Evolutionary conservation across 2,329 filamentous ascomycete genomes (phyloP).

Genomic region (Nigrospora sphaerica): DNA sequence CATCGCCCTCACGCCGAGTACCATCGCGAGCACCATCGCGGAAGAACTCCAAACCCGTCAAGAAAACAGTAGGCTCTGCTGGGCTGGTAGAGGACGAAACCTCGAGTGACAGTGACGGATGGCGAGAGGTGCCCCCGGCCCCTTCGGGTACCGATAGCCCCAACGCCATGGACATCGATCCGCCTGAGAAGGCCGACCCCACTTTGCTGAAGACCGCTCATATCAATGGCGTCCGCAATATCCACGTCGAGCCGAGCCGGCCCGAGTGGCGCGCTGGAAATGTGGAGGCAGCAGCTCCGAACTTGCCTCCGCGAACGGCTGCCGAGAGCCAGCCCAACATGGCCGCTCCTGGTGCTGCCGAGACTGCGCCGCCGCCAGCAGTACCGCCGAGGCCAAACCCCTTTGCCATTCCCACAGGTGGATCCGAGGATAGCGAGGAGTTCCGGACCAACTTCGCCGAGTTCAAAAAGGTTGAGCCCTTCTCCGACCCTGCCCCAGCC

Average conservation of each 20-base stretch:
- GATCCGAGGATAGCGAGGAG: slow-evolving; percentile 50
- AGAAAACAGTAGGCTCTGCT: slow-evolving; percentile 37
- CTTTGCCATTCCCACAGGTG: slow-evolving; percentile 29
- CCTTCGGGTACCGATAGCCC: slow-evolving; percentile 33
- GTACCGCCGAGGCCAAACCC: slow-evolving; percentile 7
- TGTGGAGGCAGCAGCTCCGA: slow-evolving; percentile 19
- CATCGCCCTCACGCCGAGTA: slow-evolving; percentile 33
- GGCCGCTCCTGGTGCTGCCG: slow-evolving; percentile 4
- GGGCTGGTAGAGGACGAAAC: slow-evolving; percentile 39
- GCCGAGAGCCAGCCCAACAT: slow-evolving; percentile 15
- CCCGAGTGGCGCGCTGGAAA: slow-evolving; percentile 53
- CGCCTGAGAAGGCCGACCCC: slow-evolving; percentile 29
- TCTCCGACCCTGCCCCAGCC: slow-evolving; percentile 32
- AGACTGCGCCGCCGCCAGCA: no score
- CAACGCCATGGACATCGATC: slow-evolving; percentile 60
- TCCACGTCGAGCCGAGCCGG: slow-evolving; percentile 50
- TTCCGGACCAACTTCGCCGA: slow-evolving; percentile 48
- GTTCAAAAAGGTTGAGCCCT: slow-evolving; percentile 48
- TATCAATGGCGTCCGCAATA: slow-evolving; percentile 37
- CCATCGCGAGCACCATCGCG: slow-evolving; percentile 22
- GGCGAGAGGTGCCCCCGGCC: slow-evolving; percentile 12
- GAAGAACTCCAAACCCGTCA: slow-evolving; percentile 50
- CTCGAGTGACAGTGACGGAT: slow-evolving; percentile 33
- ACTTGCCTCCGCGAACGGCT: slow-evolving; percentile 9
- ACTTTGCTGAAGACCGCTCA: slow-evolving; percentile 14